A percentile compares a stretch with the other conserved stretches of the same genome.
Conservation (phyloP, 2,329 filamentous ascomycete species). For the Phialocephala sp. region DNA sequence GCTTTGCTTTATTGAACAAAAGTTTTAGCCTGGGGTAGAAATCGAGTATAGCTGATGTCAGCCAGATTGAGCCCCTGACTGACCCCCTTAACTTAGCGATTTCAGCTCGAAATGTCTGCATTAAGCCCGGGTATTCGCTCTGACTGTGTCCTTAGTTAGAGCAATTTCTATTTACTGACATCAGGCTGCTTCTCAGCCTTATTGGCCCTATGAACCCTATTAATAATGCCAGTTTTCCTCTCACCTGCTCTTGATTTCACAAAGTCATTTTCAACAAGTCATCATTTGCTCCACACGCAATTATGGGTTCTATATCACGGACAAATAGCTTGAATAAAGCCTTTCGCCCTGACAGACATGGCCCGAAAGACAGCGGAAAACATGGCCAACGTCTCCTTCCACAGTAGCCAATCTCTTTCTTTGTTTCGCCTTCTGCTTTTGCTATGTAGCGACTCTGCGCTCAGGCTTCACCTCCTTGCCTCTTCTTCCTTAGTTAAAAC, state of each 20-base stretch:
- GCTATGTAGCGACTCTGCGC: too few relatives aligned
- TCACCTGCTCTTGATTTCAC: not conserved
- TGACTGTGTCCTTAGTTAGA: too few relatives aligned
- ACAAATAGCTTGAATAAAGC: not conserved
- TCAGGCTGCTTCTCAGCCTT: not conserved
- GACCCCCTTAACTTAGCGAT: not conserved
- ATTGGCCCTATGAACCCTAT: not conserved
- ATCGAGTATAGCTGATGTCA: conserved; percentile 2
- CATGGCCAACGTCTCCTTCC: conserved; percentile 25
- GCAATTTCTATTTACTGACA: not conserved
- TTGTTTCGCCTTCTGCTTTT: too few relatives aligned
- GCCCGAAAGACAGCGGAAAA: not conserved
- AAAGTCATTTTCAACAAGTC: not conserved
- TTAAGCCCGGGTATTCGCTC: not conserved
- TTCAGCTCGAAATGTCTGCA: not conserved
- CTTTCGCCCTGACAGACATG: not conserved
- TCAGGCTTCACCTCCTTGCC: too few relatives aligned
- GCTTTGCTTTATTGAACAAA: not conserved
- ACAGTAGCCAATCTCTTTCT: not conserved
- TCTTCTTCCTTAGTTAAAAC: too few relatives aligned
- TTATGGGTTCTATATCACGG: not conserved
- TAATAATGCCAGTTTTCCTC: not conserved
- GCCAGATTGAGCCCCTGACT: not conserved
- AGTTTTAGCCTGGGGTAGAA: not conserved
- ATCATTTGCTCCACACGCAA: not conserved